These are phyloP conservation scores for Fomitopsis pinicola DNA, from an alignment of 1,284 basidiomycete species.

Conservation along the genomic window DNA sequence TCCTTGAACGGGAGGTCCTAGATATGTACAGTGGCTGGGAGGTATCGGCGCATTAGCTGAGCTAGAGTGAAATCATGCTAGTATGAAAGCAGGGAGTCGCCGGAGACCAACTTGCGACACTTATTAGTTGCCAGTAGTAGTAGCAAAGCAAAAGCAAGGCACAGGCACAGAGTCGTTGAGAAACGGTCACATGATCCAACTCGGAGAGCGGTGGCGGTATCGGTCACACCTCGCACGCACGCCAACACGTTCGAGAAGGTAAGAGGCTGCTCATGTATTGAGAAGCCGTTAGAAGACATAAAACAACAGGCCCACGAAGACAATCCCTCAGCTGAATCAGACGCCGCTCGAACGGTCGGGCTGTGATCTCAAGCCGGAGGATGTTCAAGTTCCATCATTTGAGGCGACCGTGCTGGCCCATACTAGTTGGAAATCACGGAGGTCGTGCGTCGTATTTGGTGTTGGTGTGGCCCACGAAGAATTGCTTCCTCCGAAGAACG, in stretches of 20 bases:
- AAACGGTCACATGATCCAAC: too few relatives aligned
- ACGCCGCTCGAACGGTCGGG: neutral
- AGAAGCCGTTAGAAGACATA: neutral
- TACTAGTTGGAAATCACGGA: conserved; percentile 51
- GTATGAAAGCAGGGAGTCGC: too few relatives aligned
- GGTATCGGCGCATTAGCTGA: too few relatives aligned
- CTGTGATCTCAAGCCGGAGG: neutral
- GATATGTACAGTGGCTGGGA: too few relatives aligned
- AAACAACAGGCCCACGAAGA: neutral
- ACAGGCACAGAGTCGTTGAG: too few relatives aligned
- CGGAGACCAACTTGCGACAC: too few relatives aligned
- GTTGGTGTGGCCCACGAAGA: conserved; percentile 61
- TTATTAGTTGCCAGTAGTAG: too few relatives aligned
- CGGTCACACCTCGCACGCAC: too few relatives aligned
- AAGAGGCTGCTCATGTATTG: neutral
- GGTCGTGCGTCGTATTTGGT: conserved; percentile 56
- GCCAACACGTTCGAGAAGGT: neutral
- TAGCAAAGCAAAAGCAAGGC: too few relatives aligned
- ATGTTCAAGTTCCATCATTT: conserved; percentile 19
- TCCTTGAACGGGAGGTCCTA: neutral
- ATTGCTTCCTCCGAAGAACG: conserved; percentile 72
- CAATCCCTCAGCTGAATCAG: neutral
- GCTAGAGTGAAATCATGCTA: too few relatives aligned
- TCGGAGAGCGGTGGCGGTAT: too few relatives aligned
- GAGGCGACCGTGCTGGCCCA: conserved; percentile 26